Conservation (phyloP, 2,329 filamentous ascomycete species). For the Shiraia sp. region DNA sequence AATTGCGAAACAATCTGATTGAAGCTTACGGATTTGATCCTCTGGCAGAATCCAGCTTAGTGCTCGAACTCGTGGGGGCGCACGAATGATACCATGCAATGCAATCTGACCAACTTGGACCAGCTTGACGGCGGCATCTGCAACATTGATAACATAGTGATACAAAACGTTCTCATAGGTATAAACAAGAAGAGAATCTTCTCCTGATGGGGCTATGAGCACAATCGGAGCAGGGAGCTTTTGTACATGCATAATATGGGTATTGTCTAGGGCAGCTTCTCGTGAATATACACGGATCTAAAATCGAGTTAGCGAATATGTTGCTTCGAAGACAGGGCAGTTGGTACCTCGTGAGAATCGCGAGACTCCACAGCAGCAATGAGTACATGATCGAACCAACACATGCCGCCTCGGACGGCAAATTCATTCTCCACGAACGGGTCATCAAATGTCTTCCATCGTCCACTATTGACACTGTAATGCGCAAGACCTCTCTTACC, state of each 20-base stretch:
- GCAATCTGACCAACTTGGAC: conserved; percentile 97
- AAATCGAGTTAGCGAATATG: conserved; percentile 6
- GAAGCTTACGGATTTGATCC: conserved; percentile 70
- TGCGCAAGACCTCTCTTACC: conserved; percentile 89
- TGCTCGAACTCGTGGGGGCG: conserved; percentile 86
- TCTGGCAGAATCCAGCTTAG: conserved; percentile 96
- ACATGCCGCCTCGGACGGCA: conserved; percentile 92
- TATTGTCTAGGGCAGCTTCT: conserved; percentile 75
- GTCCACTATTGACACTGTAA: conserved; percentile 90
- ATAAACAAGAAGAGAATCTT: conserved; percentile 94
- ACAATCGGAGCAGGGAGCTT: conserved; percentile 84
- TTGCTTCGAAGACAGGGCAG: neutral
- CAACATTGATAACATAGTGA: conserved; percentile 84
- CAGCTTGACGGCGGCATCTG: conserved; percentile 71
- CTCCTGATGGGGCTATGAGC: conserved; percentile 82
- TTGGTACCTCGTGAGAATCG: conserved; percentile 69
- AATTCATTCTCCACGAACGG: conserved; percentile 85
- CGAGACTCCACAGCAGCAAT: conserved; percentile 91
- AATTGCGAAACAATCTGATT: neutral
- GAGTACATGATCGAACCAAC: conserved; percentile 95
- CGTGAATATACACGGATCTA: conserved; percentile 88
- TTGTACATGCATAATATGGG: conserved; percentile 75
- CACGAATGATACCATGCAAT: conserved; percentile 93
- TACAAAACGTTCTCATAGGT: conserved; percentile 96
- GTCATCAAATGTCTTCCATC: conserved; percentile 94